These are phyloP conservation scores for Pichia cabralensis DNA, from an alignment of 805 yeast genomes.

Conservation along the genomic window DNA sequence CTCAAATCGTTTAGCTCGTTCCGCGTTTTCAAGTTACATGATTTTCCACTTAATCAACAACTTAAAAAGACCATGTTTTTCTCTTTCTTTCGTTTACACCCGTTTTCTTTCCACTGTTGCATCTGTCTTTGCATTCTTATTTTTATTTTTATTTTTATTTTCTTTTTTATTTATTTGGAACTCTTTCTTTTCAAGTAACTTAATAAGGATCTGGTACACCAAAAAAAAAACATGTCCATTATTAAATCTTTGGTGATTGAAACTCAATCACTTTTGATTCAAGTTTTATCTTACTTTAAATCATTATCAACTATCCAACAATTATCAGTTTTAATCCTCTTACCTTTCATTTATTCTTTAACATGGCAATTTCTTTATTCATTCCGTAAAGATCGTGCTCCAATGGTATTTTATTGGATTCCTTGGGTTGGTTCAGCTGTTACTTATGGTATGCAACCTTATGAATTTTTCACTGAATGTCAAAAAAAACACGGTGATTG, in stretches of 20 bases:
- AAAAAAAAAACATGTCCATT: constrained; percentile 16
- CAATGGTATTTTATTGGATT: constrained; percentile 82
- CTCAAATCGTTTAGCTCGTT: too few relatives aligned
- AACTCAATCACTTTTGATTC: constrained; percentile 4
- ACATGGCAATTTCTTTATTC: constrained; percentile 61
- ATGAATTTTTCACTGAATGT: constrained; percentile 73
- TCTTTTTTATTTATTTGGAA: too few relatives aligned
- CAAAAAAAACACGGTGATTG: constrained; percentile 85
- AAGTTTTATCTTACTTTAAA: constrained; percentile 9
- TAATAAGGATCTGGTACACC: too few relatives aligned
- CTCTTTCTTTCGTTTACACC: too few relatives aligned
- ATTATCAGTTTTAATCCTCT: constrained; percentile 25
- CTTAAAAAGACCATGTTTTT: too few relatives aligned
- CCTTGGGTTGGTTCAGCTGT: constrained; percentile 96
- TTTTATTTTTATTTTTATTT: too few relatives aligned
- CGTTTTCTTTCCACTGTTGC: too few relatives aligned
- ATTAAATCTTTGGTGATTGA: constrained; percentile 18
- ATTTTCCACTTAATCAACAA: too few relatives aligned
- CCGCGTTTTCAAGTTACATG: too few relatives aligned
- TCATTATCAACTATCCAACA: constrained; percentile 20
- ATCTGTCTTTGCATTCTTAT: too few relatives aligned
- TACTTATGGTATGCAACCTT: constrained; percentile 86
- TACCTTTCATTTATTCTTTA: constrained; percentile 59
- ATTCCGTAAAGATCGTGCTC: constrained; percentile 74
- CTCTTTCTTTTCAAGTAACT: too few relatives aligned